Percentiles rank a stretch among this genome's conserved stretches.
Evolutionary conservation across 202 grass and related monocot species (phyloP).

Genomic region (Carex arenaria): DNA sequence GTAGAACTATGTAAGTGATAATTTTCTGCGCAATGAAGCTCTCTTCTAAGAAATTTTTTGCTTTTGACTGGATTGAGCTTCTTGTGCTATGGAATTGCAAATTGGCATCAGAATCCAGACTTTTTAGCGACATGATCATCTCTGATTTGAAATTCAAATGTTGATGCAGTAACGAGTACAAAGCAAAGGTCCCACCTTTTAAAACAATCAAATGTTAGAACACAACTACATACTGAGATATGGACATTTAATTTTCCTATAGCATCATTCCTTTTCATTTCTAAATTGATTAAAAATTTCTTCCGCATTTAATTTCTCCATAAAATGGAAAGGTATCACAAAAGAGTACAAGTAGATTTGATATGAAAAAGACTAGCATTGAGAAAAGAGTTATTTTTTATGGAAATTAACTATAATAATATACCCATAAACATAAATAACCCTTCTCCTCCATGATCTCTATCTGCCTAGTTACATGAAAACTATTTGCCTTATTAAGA

Average conservation of each 20-base stretch:
- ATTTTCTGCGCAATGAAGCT: constrained; percentile 34
- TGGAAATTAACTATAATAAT: not conserved
- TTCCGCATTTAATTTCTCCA: not conserved
- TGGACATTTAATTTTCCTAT: not conserved
- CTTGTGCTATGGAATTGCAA: constrained; percentile 54
- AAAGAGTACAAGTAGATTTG: not conserved
- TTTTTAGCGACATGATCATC: constrained; percentile 41
- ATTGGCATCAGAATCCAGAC: constrained; percentile 50
- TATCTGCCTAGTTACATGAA: not conserved
- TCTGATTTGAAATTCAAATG: constrained; percentile 58
- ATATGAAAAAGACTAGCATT: not conserved
- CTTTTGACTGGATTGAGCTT: constrained; percentile 29
- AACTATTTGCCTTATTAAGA: not conserved
- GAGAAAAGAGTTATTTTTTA: not conserved
- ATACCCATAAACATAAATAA: not conserved
- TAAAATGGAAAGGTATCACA: not conserved
- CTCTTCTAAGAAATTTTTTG: constrained; percentile 47
- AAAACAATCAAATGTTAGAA: not conserved
- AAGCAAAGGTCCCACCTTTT: constrained; percentile 73
- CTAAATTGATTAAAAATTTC: not conserved
- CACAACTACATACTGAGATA: not conserved
- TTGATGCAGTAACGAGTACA: constrained; percentile 70
- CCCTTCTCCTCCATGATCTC: not conserved
- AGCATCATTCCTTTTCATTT: not conserved
- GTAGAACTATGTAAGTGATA: constrained; percentile 52